These are phyloP conservation scores for Sugiyamaella neomexicana DNA, from an alignment of 1,139 yeast genomes.

Conservation along the genomic window DNA sequence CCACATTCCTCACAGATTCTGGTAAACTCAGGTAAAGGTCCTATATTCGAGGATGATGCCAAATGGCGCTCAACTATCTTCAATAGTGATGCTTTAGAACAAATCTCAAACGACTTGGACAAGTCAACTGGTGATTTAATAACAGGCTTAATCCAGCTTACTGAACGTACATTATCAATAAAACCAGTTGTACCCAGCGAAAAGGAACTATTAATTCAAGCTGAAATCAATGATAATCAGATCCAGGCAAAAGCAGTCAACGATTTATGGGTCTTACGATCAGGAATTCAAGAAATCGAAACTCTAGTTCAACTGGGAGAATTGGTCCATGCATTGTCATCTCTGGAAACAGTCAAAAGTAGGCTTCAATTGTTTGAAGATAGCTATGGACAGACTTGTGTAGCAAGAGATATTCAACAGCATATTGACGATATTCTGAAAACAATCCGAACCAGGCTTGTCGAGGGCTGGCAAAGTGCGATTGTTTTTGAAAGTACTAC, in stretches of 20 bases:
- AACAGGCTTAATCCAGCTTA: neutral
- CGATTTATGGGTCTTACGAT: slow-evolving; percentile 35
- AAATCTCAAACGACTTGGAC: neutral
- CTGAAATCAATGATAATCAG: neutral
- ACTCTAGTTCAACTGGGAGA: slow-evolving; percentile 34
- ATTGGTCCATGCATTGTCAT: slow-evolving; percentile 30
- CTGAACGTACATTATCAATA: neutral
- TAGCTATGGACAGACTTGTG: slow-evolving; percentile 22
- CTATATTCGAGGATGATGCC: neutral
- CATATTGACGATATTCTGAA: slow-evolving; percentile 22
- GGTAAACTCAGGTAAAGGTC: too few relatives aligned
- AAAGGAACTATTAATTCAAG: slow-evolving; percentile 6
- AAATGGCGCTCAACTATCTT: slow-evolving; percentile 1
- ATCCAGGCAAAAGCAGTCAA: slow-evolving; percentile 24
- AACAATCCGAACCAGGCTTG: slow-evolving; percentile 22
- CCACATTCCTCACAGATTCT: too few relatives aligned
- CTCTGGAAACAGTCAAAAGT: slow-evolving; percentile 29
- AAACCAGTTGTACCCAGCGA: slow-evolving; percentile 4
- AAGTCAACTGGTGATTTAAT: neutral
- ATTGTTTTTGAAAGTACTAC: slow-evolving; percentile 18
- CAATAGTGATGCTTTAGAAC: neutral
- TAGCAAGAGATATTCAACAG: slow-evolving; percentile 22
- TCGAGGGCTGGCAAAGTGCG: slow-evolving; percentile 29
- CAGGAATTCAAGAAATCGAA: slow-evolving; percentile 35
- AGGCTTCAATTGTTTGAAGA: slow-evolving; percentile 28